These are phyloP conservation scores for Neofusicoccum cordaticola DNA, from an alignment of 2,329 filamentous ascomycete genomes.

Conservation along the genomic window DNA sequence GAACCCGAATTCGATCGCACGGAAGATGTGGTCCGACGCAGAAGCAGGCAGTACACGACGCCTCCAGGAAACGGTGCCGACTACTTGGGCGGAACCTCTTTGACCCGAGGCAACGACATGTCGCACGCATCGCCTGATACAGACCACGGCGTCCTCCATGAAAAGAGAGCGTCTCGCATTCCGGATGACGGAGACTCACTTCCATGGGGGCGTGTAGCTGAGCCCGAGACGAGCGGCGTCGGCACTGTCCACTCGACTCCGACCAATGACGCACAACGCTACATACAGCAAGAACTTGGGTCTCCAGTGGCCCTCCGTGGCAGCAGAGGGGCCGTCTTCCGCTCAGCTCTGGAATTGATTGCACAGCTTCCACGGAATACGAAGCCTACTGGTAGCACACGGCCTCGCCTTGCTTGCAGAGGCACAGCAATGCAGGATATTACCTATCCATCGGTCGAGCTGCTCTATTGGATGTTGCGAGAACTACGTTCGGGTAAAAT, in stretches of 20 bases:
- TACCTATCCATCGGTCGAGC: not conserved
- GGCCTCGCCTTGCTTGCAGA: not conserved
- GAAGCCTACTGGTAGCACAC: not conserved
- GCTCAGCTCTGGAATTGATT: not conserved
- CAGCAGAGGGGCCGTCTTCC: not conserved
- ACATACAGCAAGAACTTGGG: not conserved
- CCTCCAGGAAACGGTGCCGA: not conserved
- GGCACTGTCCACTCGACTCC: not conserved
- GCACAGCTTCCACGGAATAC: not conserved
- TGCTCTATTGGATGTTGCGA: slow-evolving; percentile 2
- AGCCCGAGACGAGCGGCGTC: not conserved
- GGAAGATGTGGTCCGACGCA: not conserved
- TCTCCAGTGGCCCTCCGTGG: not conserved
- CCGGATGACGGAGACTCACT: no score
- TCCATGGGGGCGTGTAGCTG: not conserved
- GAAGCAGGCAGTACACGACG: not conserved
- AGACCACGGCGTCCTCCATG: no score
- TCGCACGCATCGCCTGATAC: no score
- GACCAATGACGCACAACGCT: not conserved
- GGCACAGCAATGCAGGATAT: not conserved
- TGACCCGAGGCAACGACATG: no score
- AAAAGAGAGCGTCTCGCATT: no score
- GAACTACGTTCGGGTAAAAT: not conserved
- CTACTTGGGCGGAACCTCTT: no score
- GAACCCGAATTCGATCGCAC: not conserved